Evolutionary conservation across 768 basidiomycete species (phyloP).

Genomic region (Boletus edulis): DNA sequence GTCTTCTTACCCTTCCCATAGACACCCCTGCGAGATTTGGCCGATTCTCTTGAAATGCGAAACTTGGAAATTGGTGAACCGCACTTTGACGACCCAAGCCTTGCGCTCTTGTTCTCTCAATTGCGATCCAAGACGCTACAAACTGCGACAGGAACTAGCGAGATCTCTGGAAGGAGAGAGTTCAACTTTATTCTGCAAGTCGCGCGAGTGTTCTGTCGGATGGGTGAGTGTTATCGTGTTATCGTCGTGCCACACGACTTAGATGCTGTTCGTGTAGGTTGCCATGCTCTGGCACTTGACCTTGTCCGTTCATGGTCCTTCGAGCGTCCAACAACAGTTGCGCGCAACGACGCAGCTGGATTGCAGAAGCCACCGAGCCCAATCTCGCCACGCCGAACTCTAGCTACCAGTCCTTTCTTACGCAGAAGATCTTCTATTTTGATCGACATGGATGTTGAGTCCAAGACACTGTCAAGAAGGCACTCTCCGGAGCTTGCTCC

Average conservation of each 20-base stretch:
- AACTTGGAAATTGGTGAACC: constrained; percentile 75
- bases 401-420: constrained; percentile 49
- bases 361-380: constrained; percentile 40
- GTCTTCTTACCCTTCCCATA: constrained; percentile 24
- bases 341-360: constrained; percentile 12
- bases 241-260: neutral
- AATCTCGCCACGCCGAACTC: constrained; percentile 41
- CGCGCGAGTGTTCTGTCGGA: constrained; percentile 87
- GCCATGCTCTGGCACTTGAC: constrained; percentile 88
- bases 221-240: constrained; percentile 61
- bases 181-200: constrained; percentile 97
- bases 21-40: constrained; percentile 79
- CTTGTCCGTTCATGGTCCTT: constrained; percentile 92
- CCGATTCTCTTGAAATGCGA: constrained; percentile 49
- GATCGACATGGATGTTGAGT: constrained; percentile 84
- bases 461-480: constrained; percentile 55
- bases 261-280: constrained; percentile 52
- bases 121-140: constrained; percentile 89
- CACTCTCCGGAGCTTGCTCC: constrained; percentile 44
- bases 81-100: constrained; percentile 91
- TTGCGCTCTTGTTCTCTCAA: constrained; percentile 87
- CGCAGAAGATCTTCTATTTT: constrained; percentile 72
- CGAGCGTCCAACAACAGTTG: constrained; percentile 61
- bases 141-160: constrained; percentile 88
- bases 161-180: constrained; percentile 83